Evolutionary conservation across 2,329 filamentous ascomycete genomes (phyloP), one percentile per base, ranked within the genome.

Genomic region (Exserohilum turcica): DNA sequence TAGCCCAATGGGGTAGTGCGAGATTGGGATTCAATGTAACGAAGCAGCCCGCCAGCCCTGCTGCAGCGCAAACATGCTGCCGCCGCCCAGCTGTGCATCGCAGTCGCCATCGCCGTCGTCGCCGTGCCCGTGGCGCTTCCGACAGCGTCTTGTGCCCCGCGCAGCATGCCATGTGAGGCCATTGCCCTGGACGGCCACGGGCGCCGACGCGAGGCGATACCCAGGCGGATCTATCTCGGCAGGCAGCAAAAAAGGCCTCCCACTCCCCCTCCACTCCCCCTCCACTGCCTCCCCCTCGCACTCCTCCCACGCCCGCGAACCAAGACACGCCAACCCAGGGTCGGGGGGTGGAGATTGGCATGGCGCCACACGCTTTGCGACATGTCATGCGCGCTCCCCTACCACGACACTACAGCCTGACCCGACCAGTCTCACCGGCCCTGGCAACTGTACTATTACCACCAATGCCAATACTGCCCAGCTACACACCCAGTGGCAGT

Each of bases 381-480:
- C 4, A 32, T 39, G 32, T 36, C 52, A 13, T 50, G 53, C 52
- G 42, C 50, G 29, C 29, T 15, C 38, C n/a, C n/a, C n/a, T n/a
- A n/a, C n/a, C n/a, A n/a, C n/a, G 21, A 21, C 38, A 7, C 13
- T 45, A 18, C 43, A 37, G 51, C 43, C 44, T 54, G 60, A 56
- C 43, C 43, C 48, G 56, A 61, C 46, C 53, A 64, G 58, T 63
- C 66, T 67, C 57, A 68, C 63, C 56, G 37, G 38, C 21, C 2
- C 6, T 24, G 16, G 21, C 38, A 27, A 10, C 21, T 2, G 3
- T 8, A 39, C 15, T 21, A 27, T 6, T 21, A 39, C 18, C 13
- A 27, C 36, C 29, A 32, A 10, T n/a, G 27, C 37, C 19, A 39
- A 19, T 3, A 8, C 13, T n/a, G 15, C 31, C 31, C n/a, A n/a